Evolutionary conservation across 2,329 filamentous ascomycete species (phyloP), one percentile per base, ranked within the genome.

Genomic region (Tolypocladium amazonense): DNA sequence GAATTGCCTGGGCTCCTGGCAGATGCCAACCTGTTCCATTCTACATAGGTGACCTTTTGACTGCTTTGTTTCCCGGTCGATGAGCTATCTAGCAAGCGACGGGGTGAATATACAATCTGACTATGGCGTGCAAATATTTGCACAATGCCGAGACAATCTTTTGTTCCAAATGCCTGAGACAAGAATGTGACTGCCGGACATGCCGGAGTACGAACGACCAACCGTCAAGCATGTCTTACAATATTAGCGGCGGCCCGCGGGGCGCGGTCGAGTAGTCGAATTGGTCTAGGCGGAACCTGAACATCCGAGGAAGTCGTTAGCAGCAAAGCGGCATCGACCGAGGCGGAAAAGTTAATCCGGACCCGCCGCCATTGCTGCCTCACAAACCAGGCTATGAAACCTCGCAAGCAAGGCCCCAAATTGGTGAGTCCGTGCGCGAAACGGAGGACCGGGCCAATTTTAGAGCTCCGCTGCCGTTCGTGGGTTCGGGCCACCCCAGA

Each of bases 391-490:
- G 45, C 45, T 15, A 20, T 5, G 4, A 11, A 18, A 7, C 1
- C 43, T 47, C 43, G n/a, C 43, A 43, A 43, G 39, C 43, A 47
- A 25, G 43, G 9, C 43, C 43, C n/a, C 6, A 47, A 47, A 14
- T 25, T n/a, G n/a, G n/a, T n/a, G n/a, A n/a, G n/a, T 20, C 47
- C 27, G 47, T 52, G 47, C 58, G 61, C 58, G 61, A 56, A 60
- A 59, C 70, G 70, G 70, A 72, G 63, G 56, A 58, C 59, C 70
- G 70, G 70, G 52, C 61, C 65, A 68, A 71, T 67, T 67, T 58
- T 62, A 39, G 9, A 33, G 45, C 57, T 66, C 67, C 66, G 68
- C 56, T 58, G 65, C 50, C 30, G 50, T 14, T 35, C 50, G 27
- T n/a, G 20, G 27, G 18, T 11, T 33, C 27, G 50, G 27, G 9